A percentile compares a stretch with the other conserved stretches of the same genome.
These are phyloP conservation scores for Periconia macrospinosa DNA, from an alignment of 2,329 filamentous ascomycete genomes.

Conservation along the genomic window DNA sequence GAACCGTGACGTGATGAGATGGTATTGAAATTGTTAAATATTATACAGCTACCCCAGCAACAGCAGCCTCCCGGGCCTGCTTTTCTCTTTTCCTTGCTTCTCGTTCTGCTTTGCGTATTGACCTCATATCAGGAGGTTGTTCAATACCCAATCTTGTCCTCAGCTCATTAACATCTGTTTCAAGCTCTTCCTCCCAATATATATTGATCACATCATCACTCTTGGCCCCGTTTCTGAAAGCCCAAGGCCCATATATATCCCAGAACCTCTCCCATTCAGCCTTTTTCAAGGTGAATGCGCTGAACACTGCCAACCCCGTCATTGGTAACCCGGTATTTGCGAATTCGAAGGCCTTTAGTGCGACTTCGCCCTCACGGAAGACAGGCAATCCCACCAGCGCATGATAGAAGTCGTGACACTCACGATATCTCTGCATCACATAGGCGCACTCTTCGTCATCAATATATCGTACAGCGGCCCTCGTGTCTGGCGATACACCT, in stretches of 20 bases:
- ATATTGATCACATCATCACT: slow-evolving; percentile 87
- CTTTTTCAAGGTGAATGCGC: slow-evolving; percentile 65
- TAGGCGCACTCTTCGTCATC: slow-evolving; percentile 96
- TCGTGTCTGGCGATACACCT: slow-evolving; percentile 88
- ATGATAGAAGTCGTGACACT: slow-evolving; percentile 98
- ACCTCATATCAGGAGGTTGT: slow-evolving; percentile 81
- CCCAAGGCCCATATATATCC: slow-evolving; percentile 84
- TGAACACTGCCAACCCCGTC: slow-evolving; percentile 84
- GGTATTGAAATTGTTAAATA: background rate
- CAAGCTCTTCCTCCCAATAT: slow-evolving; percentile 95
- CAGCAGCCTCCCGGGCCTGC: slow-evolving; percentile 45
- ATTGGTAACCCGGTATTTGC: slow-evolving; percentile 92
- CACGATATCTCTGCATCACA: slow-evolving; percentile 96
- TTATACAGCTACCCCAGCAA: slow-evolving; percentile 18
- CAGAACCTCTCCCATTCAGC: slow-evolving; percentile 69
- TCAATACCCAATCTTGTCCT: slow-evolving; percentile 79
- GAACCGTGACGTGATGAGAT: background rate
- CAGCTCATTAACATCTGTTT: slow-evolving; percentile 78
- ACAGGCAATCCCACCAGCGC: slow-evolving; percentile 88
- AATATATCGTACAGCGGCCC: slow-evolving; percentile 80
- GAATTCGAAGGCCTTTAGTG: slow-evolving; percentile 98
- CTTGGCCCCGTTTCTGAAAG: slow-evolving; percentile 75
- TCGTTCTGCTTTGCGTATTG: slow-evolving; percentile 70
- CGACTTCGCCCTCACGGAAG: slow-evolving; percentile 92
- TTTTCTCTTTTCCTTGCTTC: slow-evolving; percentile 69